Base-by-base conservation (phyloP, 2,329 filamentous ascomycete species). In the Phyllosticta citrichinensis region DNA sequence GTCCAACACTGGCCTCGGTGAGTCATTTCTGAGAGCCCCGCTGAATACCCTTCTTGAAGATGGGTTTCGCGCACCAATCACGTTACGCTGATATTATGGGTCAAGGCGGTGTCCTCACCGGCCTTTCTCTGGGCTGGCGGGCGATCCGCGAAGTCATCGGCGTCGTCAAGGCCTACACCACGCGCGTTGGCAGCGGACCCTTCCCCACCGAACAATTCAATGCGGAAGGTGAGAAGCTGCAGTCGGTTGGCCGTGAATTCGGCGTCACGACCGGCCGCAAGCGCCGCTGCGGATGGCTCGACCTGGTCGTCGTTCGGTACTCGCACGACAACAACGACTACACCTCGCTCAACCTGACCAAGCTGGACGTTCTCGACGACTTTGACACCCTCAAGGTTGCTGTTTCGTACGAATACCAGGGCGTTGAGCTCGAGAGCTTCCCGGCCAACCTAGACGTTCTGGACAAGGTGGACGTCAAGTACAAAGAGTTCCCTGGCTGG, bases 321-420 rank as follows among this genome's bases (percentile, higher is more conserved):
- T 85, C 81, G 10, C 73, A 79, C 63, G 75, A 79, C 55, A 78
- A 87, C 71, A 89, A 89, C 75, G 80, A 86, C 75, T 89, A 89
- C 74, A 84, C 84, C 0, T 73, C 77, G 53, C 75, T 86, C 67
- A 86, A 87, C 74, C 75, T 86, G 61, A 86, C 83, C 62, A 86
- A 86, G 73, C 80, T 89, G 22, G 86, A 89, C 66, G 80, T 91
- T 47, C 79, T 91, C 17, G 88, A 91, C 70, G 83, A 83, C 33
- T 91, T 96, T 71, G 79, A 83, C 10, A 86, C 84, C 68, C 82
- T 95, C 74, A 88, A 91, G 73, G 79, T 89, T 57, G 88, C 87
- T 19, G 83, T 87, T 14, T 85, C 83, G 2, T 96, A 96, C 76
- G 77, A 77, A 12, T 66, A 82, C 68, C 79, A 82, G 57, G 83